Evolutionary conservation across 495 filamentous ascomycete species (phyloP).

Genomic region (Penicillium argentinense): DNA sequence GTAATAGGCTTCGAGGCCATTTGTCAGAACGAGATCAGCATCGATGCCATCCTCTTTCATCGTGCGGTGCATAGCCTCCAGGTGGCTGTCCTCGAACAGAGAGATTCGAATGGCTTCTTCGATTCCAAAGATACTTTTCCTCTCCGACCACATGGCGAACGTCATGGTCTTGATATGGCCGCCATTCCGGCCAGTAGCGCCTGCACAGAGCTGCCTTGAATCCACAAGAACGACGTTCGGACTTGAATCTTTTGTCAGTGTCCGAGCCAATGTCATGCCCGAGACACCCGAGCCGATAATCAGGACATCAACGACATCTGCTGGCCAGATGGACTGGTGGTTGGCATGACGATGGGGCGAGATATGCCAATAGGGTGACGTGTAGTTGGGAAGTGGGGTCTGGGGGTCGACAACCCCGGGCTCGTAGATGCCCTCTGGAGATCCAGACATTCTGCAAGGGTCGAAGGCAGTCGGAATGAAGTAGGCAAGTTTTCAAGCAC

Average conservation of each 20-base stretch:
- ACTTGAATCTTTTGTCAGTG: neutral
- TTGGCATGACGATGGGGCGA: neutral
- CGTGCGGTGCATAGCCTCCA: neutral
- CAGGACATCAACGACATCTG: neutral
- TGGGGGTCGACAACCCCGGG: neutral
- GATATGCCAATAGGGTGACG: neutral
- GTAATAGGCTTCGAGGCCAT: neutral
- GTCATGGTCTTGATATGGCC: constrained; percentile 2
- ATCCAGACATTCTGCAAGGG: constrained; percentile 3
- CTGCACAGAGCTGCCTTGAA: neutral
- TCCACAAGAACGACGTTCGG: neutral
- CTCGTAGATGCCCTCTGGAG: constrained; percentile 1
- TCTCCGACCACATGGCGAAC: neutral
- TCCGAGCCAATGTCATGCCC: neutral
- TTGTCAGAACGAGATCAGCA: neutral
- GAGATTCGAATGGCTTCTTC: constrained; percentile 1
- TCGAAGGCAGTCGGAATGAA: too few relatives aligned
- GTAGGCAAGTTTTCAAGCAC: too few relatives aligned
- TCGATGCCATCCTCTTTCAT: neutral
- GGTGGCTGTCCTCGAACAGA: neutral
- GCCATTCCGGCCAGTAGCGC: neutral
- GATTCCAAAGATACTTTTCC: neutral
- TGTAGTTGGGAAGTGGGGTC: neutral
- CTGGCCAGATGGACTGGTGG: neutral
- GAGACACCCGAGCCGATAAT: constrained; percentile 2